A percentile compares a stretch with the other conserved stretches of the same genome.
Conservation (phyloP, 345 rosid genomes). For the Eucalyptus erythrocorys region DNA sequence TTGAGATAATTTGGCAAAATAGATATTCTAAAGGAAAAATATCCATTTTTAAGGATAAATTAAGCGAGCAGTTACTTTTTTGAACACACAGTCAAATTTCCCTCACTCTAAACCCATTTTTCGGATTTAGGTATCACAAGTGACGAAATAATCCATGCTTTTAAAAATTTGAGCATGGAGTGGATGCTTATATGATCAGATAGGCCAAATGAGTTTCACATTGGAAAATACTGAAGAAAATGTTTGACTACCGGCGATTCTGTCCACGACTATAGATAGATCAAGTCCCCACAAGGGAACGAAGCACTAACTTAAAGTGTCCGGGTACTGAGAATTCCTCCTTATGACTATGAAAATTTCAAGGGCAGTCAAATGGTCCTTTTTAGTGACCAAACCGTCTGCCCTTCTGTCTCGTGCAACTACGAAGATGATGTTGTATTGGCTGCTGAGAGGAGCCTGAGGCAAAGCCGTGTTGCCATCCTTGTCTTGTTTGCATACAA, state of each 20-base stretch:
- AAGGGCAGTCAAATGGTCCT: not conserved
- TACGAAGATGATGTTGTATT: not conserved
- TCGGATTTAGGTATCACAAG: too few species aligned
- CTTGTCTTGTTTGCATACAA: not conserved
- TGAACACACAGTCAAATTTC: fast-evolving
- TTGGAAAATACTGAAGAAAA: not conserved
- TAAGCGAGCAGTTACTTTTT: too few species aligned
- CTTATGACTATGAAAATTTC: not conserved
- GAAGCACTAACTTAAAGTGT: not conserved
- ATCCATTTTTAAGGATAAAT: too few species aligned
- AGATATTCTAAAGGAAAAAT: too few species aligned
- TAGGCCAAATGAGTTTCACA: not conserved
- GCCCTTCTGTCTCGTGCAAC: not conserved
- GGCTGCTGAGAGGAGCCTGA: fast-evolving
- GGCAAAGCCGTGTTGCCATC: not conserved
- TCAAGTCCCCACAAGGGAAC: not conserved
- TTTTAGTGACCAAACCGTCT: not conserved
- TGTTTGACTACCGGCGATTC: fast-evolving
- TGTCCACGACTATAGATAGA: fast-evolving
- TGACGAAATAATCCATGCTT: too few species aligned
- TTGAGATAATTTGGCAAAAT: too few species aligned
- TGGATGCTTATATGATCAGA: too few species aligned
- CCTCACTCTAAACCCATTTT: too few species aligned
- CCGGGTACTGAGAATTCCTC: fast-evolving
- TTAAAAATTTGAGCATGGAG: fast-evolving